A percentile compares a stretch with the other conserved stretches of the same genome.
Evolutionary conservation across 225 moss, liverwort and hornwort species (phyloP).

Genomic region (Neckera pumila): DNA sequence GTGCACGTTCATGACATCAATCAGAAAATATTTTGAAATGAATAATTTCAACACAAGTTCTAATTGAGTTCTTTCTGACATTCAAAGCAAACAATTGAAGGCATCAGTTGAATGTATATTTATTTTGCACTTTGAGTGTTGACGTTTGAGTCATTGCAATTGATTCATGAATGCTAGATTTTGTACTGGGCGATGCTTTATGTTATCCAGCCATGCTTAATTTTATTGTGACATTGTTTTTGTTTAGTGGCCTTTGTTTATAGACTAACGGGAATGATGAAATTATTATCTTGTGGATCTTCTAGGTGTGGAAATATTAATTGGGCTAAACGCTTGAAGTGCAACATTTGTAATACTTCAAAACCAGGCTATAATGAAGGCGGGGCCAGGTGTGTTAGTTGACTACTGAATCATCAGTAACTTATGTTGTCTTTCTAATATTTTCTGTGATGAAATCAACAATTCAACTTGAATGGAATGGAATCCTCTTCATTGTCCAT

Average conservation of each 20-base stretch:
- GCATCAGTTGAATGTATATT: not conserved
- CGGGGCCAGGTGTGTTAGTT: constrained; percentile 51
- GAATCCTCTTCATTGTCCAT: not conserved
- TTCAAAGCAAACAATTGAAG: not conserved
- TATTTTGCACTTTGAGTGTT: not conserved
- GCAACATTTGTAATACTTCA: constrained; percentile 76
- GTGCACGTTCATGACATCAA: not conserved
- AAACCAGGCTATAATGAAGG: constrained; percentile 78
- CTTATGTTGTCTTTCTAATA: not conserved
- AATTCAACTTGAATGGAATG: not conserved
- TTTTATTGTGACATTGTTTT: not conserved
- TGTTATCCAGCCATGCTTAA: not conserved
- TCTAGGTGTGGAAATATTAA: constrained; percentile 76
- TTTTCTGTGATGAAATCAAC: not conserved
- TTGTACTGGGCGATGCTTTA: not conserved
- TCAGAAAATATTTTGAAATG: not conserved
- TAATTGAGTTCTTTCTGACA: not conserved
- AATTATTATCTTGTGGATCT: not conserved
- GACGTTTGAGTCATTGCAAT: not conserved
- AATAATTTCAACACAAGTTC: not conserved
- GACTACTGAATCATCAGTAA: not conserved
- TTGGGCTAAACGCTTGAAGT: constrained; percentile 78
- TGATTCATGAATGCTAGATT: not conserved
- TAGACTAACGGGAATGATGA: not conserved
- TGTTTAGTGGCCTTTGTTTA: not conserved